These are phyloP conservation scores for Monosporascus sp. DNA, from an alignment of 2,329 filamentous ascomycete genomes.

Conservation along the genomic window DNA sequence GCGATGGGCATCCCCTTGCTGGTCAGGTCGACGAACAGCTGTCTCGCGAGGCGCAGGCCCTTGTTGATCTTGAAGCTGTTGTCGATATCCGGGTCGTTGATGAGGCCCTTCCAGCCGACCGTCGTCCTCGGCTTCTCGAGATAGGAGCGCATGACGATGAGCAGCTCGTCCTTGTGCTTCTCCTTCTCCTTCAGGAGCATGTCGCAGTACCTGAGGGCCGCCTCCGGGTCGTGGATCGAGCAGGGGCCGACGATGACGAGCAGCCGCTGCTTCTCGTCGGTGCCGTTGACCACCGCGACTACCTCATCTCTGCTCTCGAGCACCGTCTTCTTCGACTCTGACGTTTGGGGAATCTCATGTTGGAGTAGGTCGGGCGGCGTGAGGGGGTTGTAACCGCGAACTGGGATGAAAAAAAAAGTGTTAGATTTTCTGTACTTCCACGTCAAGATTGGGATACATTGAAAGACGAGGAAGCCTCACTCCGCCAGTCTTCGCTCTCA, in stretches of 20 bases:
- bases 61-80: constrained; percentile 99
- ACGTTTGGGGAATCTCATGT: constrained; percentile 71
- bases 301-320: constrained; percentile 58
- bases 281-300: constrained; percentile 63
- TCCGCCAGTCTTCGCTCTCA: constrained; percentile 76
- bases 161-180: constrained; percentile 82
- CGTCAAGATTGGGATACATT: too few species aligned
- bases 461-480: constrained; percentile 40
- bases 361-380: constrained; percentile 92
- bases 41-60: constrained; percentile 76
- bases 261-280: constrained; percentile 54
- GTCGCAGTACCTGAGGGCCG: constrained; percentile 90
- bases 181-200: constrained; percentile 74
- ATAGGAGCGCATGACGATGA: constrained; percentile 97
- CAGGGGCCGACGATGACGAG: constrained; percentile 86
- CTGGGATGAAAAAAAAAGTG: constrained; percentile 34
- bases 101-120: constrained; percentile 96
- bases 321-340: constrained; percentile 55
- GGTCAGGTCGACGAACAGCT: constrained; percentile 91
- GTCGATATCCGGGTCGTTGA: constrained; percentile 98
- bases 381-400: constrained; percentile 87
- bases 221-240: constrained; percentile 91
- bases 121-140: constrained; percentile 98
- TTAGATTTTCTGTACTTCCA: not conserved
- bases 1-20: constrained; percentile 91